Evolutionary conservation across 306 rosid genomes (phyloP), one percentile per base, ranked within the genome.

Genomic region (Trifolium dubium): DNA sequence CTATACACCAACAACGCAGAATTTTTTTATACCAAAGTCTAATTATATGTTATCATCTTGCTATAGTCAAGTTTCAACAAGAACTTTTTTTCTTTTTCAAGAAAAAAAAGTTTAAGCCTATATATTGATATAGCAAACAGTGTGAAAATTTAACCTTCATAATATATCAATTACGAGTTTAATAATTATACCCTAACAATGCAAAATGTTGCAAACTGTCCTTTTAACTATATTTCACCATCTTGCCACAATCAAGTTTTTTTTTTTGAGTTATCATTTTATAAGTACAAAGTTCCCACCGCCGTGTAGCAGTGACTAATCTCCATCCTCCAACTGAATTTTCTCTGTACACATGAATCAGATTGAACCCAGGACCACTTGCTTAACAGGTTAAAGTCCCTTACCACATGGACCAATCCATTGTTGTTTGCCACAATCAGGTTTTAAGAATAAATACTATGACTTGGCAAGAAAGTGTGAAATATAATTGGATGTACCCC

Each of bases 81-180:
- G 5, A 32, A 5, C 17, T 63, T 8, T 63, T 63, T 5, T 49
- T 3, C 44, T 12, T 40, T 40, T 40, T 40, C 0, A 40, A 40
- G 9, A 40, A 8, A 40, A 40, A 39, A 1, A 39, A 39, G 23
- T 23, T 1, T 23, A 2, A 39, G 8, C 8, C 8, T 7, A 17
- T 15, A 15, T 50, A n/a, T 15, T 5, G 15, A 37, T 19, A 7
- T 11, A 5, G 69, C 5, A 39, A 18, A 32, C 47, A 34, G 6
- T 1, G 7, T 64, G 15, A 64, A 64, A 37, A 14, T 23, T 8
- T 53, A 64, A 29, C 34, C 64, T 58, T 41, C 71, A 19, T 40
- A 8, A 29, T 67, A 66, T 13, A 67, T 67, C 56, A 28, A 44
- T 44, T 14, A 67, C 41, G 19, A 65, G 39, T 41, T 11, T 41